Evolutionary conservation across 2,329 filamentous ascomycete genomes (phyloP), one percentile per base, ranked within the genome.

Genomic region (Lanzia echinophila): DNA sequence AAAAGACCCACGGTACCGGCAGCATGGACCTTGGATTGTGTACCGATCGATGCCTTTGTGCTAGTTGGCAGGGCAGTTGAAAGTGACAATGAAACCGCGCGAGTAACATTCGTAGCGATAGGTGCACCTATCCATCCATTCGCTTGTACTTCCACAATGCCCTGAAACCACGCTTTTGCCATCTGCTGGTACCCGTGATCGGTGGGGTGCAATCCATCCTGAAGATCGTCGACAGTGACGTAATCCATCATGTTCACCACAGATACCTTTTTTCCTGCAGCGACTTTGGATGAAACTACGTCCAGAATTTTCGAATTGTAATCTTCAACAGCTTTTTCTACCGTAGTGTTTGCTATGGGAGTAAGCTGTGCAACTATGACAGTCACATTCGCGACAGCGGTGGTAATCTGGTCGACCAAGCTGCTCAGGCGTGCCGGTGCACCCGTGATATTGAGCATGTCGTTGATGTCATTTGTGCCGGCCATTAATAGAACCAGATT

Each of bases 341-440:
- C 33, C 5, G 38, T 43, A 2, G 24, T 31, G 2, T 58, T 47
- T 6, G 22, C 38, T 12, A 50, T 41, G 2, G 58, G 57, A 19
- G 70, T 68, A 15, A 73, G 65, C 52, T 69, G 63, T 6, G 70
- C 70, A 33, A 73, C 69, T 8, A 73, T 54, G 3, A 73, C 57
- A 6, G 64, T 65, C 5, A 69, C 63, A 47, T 68, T 65, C 0
- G 68, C 67, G 45, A 63, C 66, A 10, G 47, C 50, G 4, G 54
- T 46, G 8, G 68, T 47, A 3, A 72, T 58, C 13, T 63, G 56
- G 53, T 71, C 69, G 12, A 72, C 60, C 19, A 72, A 51, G 3
- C 22, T 50, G 3, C 63, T 64, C 2, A 73, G 58, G n/a, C 68
- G 63, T 15, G 61, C 56, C 3, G 70, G 68, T 4, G 70, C 71